Conservation (phyloP, 352 stramenopile species). For the Phytopythium aichiense region DNA sequence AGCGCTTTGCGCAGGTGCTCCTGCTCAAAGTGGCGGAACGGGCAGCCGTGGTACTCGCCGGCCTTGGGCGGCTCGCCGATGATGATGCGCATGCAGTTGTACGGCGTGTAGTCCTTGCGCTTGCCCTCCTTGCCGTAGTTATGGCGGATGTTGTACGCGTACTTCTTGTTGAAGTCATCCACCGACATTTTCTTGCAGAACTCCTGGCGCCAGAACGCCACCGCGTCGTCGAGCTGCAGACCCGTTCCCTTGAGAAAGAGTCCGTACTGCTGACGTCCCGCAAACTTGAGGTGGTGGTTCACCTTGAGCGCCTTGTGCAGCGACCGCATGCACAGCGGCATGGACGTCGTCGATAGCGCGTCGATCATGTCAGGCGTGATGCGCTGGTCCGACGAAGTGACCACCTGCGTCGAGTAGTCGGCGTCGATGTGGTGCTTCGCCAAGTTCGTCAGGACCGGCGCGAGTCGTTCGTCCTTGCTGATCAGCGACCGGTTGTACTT, state of each 20-base stretch:
- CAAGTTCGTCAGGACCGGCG: slow-evolving; percentile 93
- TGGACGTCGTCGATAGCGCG: slow-evolving; percentile 80
- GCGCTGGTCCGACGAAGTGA: slow-evolving; percentile 38
- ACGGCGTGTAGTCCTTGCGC: slow-evolving; percentile 95
- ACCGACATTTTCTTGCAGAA: slow-evolving; percentile 94
- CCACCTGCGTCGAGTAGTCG: slow-evolving; percentile 63
- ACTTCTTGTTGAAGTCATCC: slow-evolving; percentile 98
- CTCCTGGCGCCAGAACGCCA: slow-evolving; percentile 94
- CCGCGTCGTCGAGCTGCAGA: slow-evolving; percentile 94
- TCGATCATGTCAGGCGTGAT: slow-evolving; percentile 93
- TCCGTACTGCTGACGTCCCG: slow-evolving; percentile 95
- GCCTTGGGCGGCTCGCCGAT: slow-evolving; percentile 90
- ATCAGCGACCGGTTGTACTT: slow-evolving; percentile 90
- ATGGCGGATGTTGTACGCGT: slow-evolving; percentile 98
- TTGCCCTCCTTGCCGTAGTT: slow-evolving; percentile 99
- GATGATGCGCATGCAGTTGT: slow-evolving; percentile 98
- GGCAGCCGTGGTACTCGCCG: slow-evolving; percentile 97
- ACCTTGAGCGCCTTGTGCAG: slow-evolving; percentile 92
- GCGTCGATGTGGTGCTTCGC: slow-evolving; percentile 96
- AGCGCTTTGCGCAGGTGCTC: slow-evolving; percentile 90
- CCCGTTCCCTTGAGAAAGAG: slow-evolving; percentile 98
- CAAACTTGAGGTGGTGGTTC: slow-evolving; percentile 97
- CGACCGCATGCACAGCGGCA: slow-evolving; percentile 98
- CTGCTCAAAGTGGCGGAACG: slow-evolving; percentile 95
- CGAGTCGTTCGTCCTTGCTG: slow-evolving; percentile 90